phyloP scores from a whole-genome alignment of 2,329 filamentous ascomycete species.

The Ophiostoma piceae region DNA sequence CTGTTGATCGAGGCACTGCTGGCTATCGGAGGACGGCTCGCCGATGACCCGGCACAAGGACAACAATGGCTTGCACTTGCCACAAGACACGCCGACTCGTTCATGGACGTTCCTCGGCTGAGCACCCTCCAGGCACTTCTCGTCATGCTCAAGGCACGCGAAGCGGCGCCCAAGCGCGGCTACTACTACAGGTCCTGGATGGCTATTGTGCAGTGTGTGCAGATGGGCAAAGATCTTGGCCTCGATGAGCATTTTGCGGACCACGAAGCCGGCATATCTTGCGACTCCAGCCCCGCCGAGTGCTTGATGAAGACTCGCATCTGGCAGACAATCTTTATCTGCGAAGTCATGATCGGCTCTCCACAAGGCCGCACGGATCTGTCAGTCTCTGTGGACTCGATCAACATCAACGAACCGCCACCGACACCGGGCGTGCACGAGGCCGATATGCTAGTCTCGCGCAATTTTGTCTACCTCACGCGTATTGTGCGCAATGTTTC shows the following conservation, averaged over 20 bases:
- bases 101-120: slow-evolving; percentile 83
- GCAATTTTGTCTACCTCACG: slow-evolving; percentile 78
- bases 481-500: slow-evolving; percentile 73
- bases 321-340: slow-evolving; percentile 82
- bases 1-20: slow-evolving; percentile 86
- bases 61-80: slow-evolving; percentile 91
- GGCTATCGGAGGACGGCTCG: slow-evolving; percentile 76
- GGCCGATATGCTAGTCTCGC: slow-evolving; percentile 68
- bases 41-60: slow-evolving; percentile 76
- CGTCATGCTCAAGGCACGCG: slow-evolving; percentile 82
- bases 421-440: slow-evolving; percentile 64
- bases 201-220: slow-evolving; percentile 82
- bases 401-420: slow-evolving; percentile 66
- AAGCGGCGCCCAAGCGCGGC: slow-evolving; percentile 85
- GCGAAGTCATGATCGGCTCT: slow-evolving; percentile 88
- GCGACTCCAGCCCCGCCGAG: slow-evolving; percentile 64
- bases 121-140: slow-evolving; percentile 89
- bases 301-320: slow-evolving; percentile 80
- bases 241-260: slow-evolving; percentile 79
- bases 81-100: slow-evolving; percentile 83
- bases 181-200: slow-evolving; percentile 99
- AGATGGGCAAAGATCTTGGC: slow-evolving; percentile 88
- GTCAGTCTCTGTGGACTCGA: slow-evolving; percentile 65
- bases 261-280: slow-evolving; percentile 67
- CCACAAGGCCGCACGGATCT: slow-evolving; percentile 85